Evolutionary conservation across 495 filamentous ascomycete genomes (phyloP).

Genomic region (Aspergillus ellipticus): DNA sequence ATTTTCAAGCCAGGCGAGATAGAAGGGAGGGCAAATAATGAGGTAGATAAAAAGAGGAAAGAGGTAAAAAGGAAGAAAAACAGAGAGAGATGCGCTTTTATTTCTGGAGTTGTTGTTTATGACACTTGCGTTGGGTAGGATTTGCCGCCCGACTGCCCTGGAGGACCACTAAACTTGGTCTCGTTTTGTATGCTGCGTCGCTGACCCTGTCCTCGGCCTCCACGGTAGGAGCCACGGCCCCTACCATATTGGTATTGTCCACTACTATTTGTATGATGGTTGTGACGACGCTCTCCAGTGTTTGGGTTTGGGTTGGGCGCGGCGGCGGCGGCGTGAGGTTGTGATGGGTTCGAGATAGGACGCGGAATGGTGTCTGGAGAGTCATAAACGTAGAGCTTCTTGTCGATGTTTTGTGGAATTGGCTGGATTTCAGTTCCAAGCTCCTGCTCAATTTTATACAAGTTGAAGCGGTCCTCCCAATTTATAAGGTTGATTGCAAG

Average conservation of each 20-base stretch:
- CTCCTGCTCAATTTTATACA: slow-evolving; percentile 98
- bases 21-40: too few relatives aligned
- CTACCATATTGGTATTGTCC: slow-evolving; percentile 36
- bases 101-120: slow-evolving; percentile 5
- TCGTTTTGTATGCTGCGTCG: slow-evolving; percentile 38
- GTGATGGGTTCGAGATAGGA: slow-evolving; percentile 54
- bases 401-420: slow-evolving; percentile 92
- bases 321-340: slow-evolving; percentile 23
- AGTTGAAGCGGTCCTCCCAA: slow-evolving; percentile 98
- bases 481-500: slow-evolving; percentile 98
- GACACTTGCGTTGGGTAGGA: slow-evolving; percentile 32
- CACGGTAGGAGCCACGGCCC: slow-evolving; percentile 41
- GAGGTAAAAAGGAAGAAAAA: not conserved
- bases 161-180: slow-evolving; percentile 23
- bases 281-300: slow-evolving; percentile 37
- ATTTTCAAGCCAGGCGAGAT: not conserved
- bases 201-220: slow-evolving; percentile 43
- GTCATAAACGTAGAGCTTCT: slow-evolving; percentile 97
- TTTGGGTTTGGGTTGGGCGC: slow-evolving; percentile 19
- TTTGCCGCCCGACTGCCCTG: slow-evolving; percentile 29
- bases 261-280: slow-evolving; percentile 33
- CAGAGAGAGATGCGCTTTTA: not conserved
- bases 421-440: slow-evolving; percentile 95
- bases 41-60: not conserved
- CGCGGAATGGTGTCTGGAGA: slow-evolving; percentile 91